Evolutionary conservation across 2,329 filamentous ascomycete genomes (phyloP).

Genomic region (Mollisia scopiformis): DNA sequence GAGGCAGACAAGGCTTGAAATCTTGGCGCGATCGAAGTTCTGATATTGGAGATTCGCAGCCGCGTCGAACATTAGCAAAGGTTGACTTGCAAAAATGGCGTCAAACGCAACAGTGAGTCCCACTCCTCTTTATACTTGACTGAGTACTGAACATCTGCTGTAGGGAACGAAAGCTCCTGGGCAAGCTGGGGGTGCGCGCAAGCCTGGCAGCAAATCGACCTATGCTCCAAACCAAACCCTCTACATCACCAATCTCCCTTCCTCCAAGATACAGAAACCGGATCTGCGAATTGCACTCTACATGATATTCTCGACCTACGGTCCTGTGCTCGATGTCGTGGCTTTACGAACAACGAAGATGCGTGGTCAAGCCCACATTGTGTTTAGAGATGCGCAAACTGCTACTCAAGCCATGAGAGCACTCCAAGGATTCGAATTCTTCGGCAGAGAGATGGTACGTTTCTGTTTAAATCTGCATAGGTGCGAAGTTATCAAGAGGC

Average conservation of each 20-base stretch:
- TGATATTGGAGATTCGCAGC: too few species aligned
- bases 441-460: conserved; percentile 82
- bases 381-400: conserved; percentile 87
- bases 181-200: conserved; percentile 28
- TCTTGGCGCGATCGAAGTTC: not conserved
- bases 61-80: too few species aligned
- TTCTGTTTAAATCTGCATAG: not conserved
- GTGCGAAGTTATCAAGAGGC: not conserved
- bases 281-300: conserved; percentile 89
- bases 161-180: conserved; percentile 37
- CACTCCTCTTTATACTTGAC: too few species aligned
- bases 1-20: conserved; percentile 4
- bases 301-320: conserved; percentile 92
- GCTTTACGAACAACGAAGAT: conserved; percentile 88
- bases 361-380: conserved; percentile 93
- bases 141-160: conserved; percentile 22
- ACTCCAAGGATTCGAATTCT: conserved; percentile 82
- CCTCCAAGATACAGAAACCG: conserved; percentile 85
- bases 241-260: conserved; percentile 84
- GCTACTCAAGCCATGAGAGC: conserved; percentile 92
- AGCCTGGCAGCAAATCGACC: conserved; percentile 50
- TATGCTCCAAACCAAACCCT: conserved; percentile 80
- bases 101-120: conserved; percentile 10
- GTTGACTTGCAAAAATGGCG: not conserved
- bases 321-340: conserved; percentile 88